Conservation (phyloP, 441 rosid genomes). For the Lepidium campestre region DNA sequence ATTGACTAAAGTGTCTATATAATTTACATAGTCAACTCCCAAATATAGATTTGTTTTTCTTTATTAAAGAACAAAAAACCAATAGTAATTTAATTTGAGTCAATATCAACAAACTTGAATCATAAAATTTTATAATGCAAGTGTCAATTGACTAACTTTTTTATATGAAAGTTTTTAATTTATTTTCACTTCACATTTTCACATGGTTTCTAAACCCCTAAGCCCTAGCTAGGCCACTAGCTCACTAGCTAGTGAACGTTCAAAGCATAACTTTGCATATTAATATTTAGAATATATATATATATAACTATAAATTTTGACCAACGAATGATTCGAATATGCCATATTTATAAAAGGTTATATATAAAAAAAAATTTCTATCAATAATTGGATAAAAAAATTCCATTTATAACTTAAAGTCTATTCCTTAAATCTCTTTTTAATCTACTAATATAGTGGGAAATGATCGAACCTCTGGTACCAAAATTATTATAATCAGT, state of each 20-base stretch:
- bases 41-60: background rate
- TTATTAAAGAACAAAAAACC: background rate
- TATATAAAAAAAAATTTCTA: too few relatives aligned
- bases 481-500: too few relatives aligned
- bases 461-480: too few relatives aligned
- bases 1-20: background rate
- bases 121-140: background rate
- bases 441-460: too few relatives aligned
- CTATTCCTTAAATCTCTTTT: too few relatives aligned
- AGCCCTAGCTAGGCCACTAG: background rate
- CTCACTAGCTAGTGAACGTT: background rate
- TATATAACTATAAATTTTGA: background rate
- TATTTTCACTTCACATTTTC: conserved; percentile 1
- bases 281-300: background rate
- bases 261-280: conserved; percentile 1
- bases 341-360: background rate
- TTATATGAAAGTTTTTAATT: background rate
- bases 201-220: conserved; percentile 4
- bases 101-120: background rate
- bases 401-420: too few relatives aligned
- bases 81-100: background rate
- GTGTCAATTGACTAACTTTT: background rate
- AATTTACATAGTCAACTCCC: background rate
- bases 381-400: too few relatives aligned
- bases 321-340: background rate